Evolutionary conservation across 2,329 filamentous ascomycete genomes (phyloP).

Genomic region (Triangularia setosa): DNA sequence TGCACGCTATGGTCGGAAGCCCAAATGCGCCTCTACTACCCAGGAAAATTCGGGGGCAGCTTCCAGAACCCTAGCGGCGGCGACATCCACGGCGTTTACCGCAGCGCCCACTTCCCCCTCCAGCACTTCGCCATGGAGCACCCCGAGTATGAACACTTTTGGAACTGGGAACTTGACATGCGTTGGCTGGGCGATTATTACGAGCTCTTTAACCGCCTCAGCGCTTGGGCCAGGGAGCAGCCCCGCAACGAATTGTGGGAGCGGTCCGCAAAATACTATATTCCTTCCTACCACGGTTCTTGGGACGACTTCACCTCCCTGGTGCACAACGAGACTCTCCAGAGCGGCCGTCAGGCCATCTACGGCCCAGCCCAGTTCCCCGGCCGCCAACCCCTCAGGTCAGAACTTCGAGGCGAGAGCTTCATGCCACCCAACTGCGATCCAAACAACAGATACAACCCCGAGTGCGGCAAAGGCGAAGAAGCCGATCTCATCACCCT

Average conservation of each 20-base stretch:
- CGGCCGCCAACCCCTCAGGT: slow-evolving; percentile 43
- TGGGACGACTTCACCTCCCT: slow-evolving; percentile 69
- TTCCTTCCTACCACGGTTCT: slow-evolving; percentile 63
- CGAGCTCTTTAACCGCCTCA: slow-evolving; percentile 67
- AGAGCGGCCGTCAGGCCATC: slow-evolving; percentile 51
- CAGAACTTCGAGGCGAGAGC: slow-evolving; percentile 50
- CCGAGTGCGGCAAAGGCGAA: slow-evolving; percentile 65
- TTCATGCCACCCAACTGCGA: slow-evolving; percentile 52
- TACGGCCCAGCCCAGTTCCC: slow-evolving; percentile 63
- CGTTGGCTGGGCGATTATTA: slow-evolving; percentile 64
- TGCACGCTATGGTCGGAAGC: slow-evolving; percentile 81
- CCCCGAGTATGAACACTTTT: slow-evolving; percentile 63
- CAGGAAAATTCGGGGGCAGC: slow-evolving; percentile 64
- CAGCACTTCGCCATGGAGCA: slow-evolving; percentile 62
- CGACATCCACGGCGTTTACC: slow-evolving; percentile 66
- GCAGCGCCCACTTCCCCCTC: slow-evolving; percentile 59
- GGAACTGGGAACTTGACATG: slow-evolving; percentile 70
- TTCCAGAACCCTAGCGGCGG: slow-evolving; percentile 55
- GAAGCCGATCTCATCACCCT: slow-evolving; percentile 73
- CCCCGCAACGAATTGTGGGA: slow-evolving; percentile 74
- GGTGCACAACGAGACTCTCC: slow-evolving; percentile 57
- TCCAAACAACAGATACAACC: slow-evolving; percentile 4
- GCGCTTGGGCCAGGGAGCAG: slow-evolving; percentile 63
- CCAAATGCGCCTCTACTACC: slow-evolving; percentile 77
- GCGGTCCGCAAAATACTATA: slow-evolving; percentile 71